Evolutionary conservation across 2,329 filamentous ascomycete genomes (phyloP), one percentile per base, ranked within the genome.

Genomic region (Fusarium paranaense): DNA sequence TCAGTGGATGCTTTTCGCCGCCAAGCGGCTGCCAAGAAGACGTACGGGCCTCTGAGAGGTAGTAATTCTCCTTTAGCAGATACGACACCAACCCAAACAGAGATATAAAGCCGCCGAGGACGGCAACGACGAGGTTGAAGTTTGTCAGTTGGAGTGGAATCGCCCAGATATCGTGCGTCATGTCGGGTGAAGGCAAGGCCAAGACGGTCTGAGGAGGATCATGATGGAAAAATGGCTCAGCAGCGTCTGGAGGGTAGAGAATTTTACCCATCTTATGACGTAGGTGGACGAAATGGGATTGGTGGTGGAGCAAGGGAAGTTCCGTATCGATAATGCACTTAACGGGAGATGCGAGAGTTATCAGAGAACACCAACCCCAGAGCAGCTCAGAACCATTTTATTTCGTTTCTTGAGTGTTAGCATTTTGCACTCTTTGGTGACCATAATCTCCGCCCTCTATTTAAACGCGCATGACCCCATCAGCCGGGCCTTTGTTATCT

Each of bases 11-110:
- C 20, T 42, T 16, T 0, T 10, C 30, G 35, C 25, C 60, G 68
- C 68, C 67, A 78, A 70, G 72, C 63, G 14, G 3, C 9, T 47
- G 42, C 63, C n/a, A 37, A 60, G 25, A 59, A 14, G 14, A 90
- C 93, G 81, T 86, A 96, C 94, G 86, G 62, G 95, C 94, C 88
- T 98, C 95, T 1, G 95, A 97, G 1, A 98, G 88, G 81, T 98
- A 98, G 80, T 94, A 96, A 67, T 91, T 93, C 84, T 98, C 95
- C 80, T 98, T 98, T 80, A 94, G 88, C 20, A 98, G 88, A 80
- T 95, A 97, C 1, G 95, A 98, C 0, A 98, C 94, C 50, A 98
- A 85, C 5, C 95, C 95, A 79, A 97, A 98, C n/a, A 97, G 76
- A 0, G 94, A 95, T 71, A 98, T 91, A 84, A 97, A 98, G 2